A percentile compares a stretch with the other conserved stretches of the same genome.
Evolutionary conservation across 208 protist genomes (phyloP).

Genomic region (Leishmania tropica): DNA sequence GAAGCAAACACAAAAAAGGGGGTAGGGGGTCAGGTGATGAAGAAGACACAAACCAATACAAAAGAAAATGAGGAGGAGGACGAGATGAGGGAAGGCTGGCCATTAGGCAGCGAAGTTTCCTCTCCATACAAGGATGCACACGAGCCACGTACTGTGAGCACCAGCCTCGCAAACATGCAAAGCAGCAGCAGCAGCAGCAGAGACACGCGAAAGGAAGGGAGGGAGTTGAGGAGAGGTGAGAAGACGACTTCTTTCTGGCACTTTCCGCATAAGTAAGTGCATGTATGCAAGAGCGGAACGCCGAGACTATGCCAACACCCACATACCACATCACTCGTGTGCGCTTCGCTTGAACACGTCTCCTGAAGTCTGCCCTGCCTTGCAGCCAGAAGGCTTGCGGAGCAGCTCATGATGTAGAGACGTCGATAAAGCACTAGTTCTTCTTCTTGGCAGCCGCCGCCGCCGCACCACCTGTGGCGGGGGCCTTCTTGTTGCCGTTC

Average conservation of each 20-base stretch:
- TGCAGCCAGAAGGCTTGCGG: background rate
- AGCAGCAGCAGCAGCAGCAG: background rate
- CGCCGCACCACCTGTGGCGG: background rate
- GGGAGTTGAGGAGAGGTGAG: background rate
- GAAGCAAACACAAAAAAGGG: no score
- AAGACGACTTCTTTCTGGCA: background rate
- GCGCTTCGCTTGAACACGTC: background rate
- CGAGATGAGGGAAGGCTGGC: background rate
- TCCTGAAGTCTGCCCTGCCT: background rate
- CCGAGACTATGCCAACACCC: background rate
- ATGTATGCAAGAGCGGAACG: background rate
- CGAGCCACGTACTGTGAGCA: background rate
- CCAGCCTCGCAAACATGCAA: background rate
- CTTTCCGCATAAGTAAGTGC: background rate
- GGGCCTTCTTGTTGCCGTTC: slow-evolving; percentile 12
- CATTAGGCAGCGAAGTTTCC: background rate
- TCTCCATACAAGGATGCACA: background rate
- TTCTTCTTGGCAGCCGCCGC: background rate
- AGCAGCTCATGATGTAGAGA: background rate
- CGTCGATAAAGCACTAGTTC: background rate
- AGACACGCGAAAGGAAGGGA: background rate
- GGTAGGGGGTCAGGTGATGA: background rate
- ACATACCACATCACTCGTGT: background rate
- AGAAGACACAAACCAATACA: no score
- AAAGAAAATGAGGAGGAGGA: background rate